Base-by-base conservation (phyloP, 2,329 filamentous ascomycete genomes). In the Sporothrix pseudoabietina region DNA sequence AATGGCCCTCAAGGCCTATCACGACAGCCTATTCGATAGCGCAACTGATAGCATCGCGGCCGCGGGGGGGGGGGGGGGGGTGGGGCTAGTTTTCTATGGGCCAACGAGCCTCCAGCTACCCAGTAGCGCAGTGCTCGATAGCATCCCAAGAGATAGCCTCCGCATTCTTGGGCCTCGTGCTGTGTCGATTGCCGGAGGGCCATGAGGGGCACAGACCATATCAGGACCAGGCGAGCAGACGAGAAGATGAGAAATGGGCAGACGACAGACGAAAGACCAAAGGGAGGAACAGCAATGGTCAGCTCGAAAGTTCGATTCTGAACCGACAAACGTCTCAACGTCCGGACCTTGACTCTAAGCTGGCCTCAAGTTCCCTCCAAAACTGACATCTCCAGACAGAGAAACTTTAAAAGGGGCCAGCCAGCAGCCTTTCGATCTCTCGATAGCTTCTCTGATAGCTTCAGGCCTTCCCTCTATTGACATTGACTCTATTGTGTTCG, bases 31-130 rank as follows among this genome's bases (percentile, higher is more conserved):
- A 35, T 39, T 70, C 68, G 68, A 70, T 70, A 70, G 49, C 68
- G 32, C 68, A 39, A 32, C 68, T 70, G 68, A 70, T 70, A 70
- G 68, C 68, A 70, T 55, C n/a, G 16, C 39, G 12, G 35, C 61
- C 39, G n/a, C n/a, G 10, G n/a, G n/a, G n/a, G n/a, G n/a, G n/a
- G n/a, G n/a, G n/a, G n/a, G n/a, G n/a, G n/a, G n/a, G n/a, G n/a
- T n/a, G n/a, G n/a, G n/a, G 39, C 59, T 63, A 35, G 26, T 26
- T 26, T 26, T 26, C 26, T 26, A 26, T 26, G 26, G 26, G 26
- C 49, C 49, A 52, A n/a, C 16, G 8, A 52, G n/a, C 52, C 52
- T 26, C 8, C 52, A 8, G 5, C 66, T 32, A 32, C 44, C 44
- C 8, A 39, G 14, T 69, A 41, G 47, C 66, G 66, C 66, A 26